Evolutionary conservation across 345 rosid genomes (phyloP).

Genomic region (Citrus trifoliata): DNA sequence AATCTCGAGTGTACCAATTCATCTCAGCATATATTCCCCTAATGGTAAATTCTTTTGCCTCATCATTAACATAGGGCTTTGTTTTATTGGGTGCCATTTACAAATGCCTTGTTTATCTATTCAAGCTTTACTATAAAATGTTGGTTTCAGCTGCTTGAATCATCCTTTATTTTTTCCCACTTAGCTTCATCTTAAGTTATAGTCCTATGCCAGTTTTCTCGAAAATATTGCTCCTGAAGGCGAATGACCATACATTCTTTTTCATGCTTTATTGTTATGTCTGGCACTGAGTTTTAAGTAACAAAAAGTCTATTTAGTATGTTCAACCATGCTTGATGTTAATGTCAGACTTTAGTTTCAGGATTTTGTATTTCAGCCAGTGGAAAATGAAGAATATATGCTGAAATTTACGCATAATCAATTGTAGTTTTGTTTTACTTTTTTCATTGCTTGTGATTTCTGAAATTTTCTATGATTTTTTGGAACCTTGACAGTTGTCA

Average conservation of each 20-base stretch:
- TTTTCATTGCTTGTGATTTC: neutral
- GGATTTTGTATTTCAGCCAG: neutral
- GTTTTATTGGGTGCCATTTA: neutral
- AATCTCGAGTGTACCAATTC: conserved; percentile 95
- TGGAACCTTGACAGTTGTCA: conserved; percentile 69
- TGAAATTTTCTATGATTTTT: conserved; percentile 6
- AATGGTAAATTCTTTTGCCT: conserved; percentile 40
- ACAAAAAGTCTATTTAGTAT: neutral
- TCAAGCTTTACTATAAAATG: neutral
- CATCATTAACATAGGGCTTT: neutral
- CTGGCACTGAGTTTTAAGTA: neutral
- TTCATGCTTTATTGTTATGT: neutral
- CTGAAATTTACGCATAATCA: neutral
- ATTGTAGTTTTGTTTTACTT: neutral
- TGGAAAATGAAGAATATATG: neutral
- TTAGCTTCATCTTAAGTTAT: neutral
- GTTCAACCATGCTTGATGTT: neutral
- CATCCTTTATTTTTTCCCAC: neutral
- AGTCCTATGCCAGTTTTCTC: neutral
- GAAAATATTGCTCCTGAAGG: neutral
- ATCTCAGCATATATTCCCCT: conserved; percentile 95
- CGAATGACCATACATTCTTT: neutral
- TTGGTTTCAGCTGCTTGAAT: neutral
- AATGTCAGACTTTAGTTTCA: neutral
- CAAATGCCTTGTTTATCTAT: neutral